A percentile compares a stretch with the other conserved stretches of the same genome.
These are phyloP conservation scores for Chaetomium strumarium DNA, from an alignment of 2,329 filamentous ascomycete genomes.

Conservation along the genomic window DNA sequence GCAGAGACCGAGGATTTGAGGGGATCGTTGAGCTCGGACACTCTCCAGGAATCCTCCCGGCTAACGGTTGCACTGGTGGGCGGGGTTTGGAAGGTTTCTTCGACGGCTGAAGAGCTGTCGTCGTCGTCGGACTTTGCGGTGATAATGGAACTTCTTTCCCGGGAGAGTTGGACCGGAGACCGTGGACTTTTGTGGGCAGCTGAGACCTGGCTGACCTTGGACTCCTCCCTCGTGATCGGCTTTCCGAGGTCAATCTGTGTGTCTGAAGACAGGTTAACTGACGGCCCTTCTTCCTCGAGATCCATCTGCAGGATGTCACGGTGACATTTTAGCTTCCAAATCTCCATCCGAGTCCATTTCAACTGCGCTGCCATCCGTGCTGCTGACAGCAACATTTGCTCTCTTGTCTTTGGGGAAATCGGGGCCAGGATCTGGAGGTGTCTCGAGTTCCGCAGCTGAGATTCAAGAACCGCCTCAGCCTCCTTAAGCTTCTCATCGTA, in stretches of 20 bases:
- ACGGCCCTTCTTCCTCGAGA: slow-evolving; percentile 67
- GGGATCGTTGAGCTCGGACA: slow-evolving; percentile 27
- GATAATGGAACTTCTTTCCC: slow-evolving; percentile 30
- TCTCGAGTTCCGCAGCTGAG: slow-evolving; percentile 78
- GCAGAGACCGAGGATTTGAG: slow-evolving; percentile 42
- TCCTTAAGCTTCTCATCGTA: slow-evolving; percentile 70
- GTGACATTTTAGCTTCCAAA: slow-evolving; percentile 88
- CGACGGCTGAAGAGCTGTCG: slow-evolving; percentile 29
- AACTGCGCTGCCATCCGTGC: slow-evolving; percentile 79
- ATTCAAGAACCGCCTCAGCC: slow-evolving; percentile 72
- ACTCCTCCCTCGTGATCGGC: slow-evolving; percentile 27
- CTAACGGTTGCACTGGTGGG: slow-evolving; percentile 38
- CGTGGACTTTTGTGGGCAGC: slow-evolving; percentile 33
- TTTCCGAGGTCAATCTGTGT: slow-evolving; percentile 23
- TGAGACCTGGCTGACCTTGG: slow-evolving; percentile 32
- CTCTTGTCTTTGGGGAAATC: slow-evolving; percentile 83
- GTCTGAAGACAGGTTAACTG: slow-evolving; percentile 31
- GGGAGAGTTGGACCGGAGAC: slow-evolving; percentile 30
- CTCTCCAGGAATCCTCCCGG: slow-evolving; percentile 41
- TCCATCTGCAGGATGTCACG: slow-evolving; percentile 82
- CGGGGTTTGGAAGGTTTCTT: slow-evolving; percentile 46
- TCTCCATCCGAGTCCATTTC: slow-evolving; percentile 90
- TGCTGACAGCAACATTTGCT: slow-evolving; percentile 78
- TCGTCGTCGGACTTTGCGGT: slow-evolving; percentile 31
- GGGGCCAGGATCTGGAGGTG: slow-evolving; percentile 86